phyloP scores from a whole-genome alignment of 2,329 filamentous ascomycete genomes.

The Cryphonectria nitschkei region DNA sequence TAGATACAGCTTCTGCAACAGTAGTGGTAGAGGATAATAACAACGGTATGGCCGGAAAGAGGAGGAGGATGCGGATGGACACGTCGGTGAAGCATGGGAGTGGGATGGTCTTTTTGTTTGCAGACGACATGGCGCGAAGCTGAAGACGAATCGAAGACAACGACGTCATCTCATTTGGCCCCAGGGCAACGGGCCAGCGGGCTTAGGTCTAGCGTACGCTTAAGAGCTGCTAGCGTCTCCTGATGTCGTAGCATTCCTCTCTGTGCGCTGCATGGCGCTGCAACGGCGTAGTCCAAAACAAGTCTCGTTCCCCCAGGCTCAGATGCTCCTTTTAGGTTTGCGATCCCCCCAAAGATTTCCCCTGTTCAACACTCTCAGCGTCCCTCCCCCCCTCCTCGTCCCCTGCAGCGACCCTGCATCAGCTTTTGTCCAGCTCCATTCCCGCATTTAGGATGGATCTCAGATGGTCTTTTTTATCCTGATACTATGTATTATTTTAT shows the following conservation, averaged over 20 bases:
- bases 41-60: not conserved
- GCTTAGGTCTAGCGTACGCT: not conserved
- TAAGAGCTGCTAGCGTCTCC: not conserved
- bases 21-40: not conserved
- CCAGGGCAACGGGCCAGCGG: not conserved
- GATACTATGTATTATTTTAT: not conserved
- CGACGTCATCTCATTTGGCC: slow-evolving; percentile 9
- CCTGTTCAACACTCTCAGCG: not conserved
- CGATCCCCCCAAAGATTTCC: not conserved
- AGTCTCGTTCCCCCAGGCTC: not conserved
- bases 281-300: slow-evolving; percentile 3
- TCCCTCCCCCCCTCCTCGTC: not conserved
- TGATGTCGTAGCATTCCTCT: slow-evolving; percentile 1
- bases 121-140: slow-evolving; percentile 7
- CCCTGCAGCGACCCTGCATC: slow-evolving; percentile 9
- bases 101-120: slow-evolving; percentile 8
- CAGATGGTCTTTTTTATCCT: not conserved
- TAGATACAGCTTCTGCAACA: not conserved
- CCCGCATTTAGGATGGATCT: not conserved
- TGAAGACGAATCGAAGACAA: slow-evolving; percentile 12
- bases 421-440: not conserved
- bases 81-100: not conserved
- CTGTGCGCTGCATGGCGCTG: slow-evolving; percentile 4
- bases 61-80: not conserved
- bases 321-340: not conserved